Base-by-base conservation (phyloP, 2,329 filamentous ascomycete genomes). In the Didymella lethalis region DNA sequence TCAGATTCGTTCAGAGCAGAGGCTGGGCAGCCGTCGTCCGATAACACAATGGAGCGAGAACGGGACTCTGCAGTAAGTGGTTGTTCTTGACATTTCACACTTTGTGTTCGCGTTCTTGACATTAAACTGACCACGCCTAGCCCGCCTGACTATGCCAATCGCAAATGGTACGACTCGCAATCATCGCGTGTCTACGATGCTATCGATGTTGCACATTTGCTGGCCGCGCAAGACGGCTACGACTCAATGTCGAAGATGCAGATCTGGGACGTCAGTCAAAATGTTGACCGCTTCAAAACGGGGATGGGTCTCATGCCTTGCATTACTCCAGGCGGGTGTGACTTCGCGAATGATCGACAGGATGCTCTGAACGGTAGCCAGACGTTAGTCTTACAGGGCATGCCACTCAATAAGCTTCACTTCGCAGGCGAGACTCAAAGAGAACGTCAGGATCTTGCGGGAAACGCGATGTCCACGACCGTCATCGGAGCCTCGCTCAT, bases 391-490 rank as follows among this genome's bases (percentile, higher is more conserved):
- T 74, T 93, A 5, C 91, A 93, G 76, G 91, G 90, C 1, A 79
- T 93, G 48, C 88, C 89, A 0, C 72, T 88, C 1, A 77, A 87
- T 53, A 82, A 83, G 48, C 78, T 93, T 11, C 78, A 86, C 0
- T 81, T 92, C n/a, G 87, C 85, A 0, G 83, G 83, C 8, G 88
- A 93, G 66, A 84, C 82, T 0, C 48, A 78, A 29, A 61, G 71
- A 1, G 75, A 93, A 18, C 78, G 91, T 2, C 86, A 88, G 62
- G 86, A 92, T 63, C 78, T 94, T 2, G 90, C 89, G 2, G 91
- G 91, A 0, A 94, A 95, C 71, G 91, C 91, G 0, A 94, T 94
- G 91, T 87, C 85, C 0, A 86, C 86, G 0, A 90, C 90, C 0
- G 88, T 92, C 0, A 86, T 93, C 10, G 89, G 88, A 2, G 81